Conservation (phyloP, 2,329 filamentous ascomycete genomes). For the Ceratocystis huliohia region DNA sequence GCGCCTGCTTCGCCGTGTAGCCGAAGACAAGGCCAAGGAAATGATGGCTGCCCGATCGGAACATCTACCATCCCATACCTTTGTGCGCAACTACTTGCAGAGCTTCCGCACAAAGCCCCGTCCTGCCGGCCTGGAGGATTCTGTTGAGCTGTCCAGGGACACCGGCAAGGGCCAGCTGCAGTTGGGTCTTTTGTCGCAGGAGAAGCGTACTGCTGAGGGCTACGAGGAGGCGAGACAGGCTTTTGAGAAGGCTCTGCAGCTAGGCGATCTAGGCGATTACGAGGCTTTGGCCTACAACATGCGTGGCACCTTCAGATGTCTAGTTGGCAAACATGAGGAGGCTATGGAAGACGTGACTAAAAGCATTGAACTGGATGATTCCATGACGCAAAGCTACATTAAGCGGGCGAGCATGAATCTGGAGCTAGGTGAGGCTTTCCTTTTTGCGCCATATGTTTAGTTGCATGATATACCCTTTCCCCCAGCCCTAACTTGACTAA, state of each 20-base stretch:
- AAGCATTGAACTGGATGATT: conserved; percentile 80
- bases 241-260: conserved; percentile 78
- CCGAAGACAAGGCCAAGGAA: conserved; percentile 81
- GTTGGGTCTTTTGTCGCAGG: conserved; percentile 67
- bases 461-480: too few species aligned
- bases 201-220: conserved; percentile 75
- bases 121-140: conserved; percentile 70
- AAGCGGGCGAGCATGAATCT: conserved; percentile 97
- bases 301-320: conserved; percentile 88
- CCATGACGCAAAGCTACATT: conserved; percentile 91
- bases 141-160: conserved; percentile 61
- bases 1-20: conserved; percentile 88
- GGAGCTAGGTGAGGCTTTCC: conserved; percentile 49
- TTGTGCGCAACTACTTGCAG: conserved; percentile 96
- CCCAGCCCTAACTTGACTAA: too few species aligned
- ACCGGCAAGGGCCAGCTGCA: conserved; percentile 78
- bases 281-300: conserved; percentile 93
- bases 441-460: conserved; percentile 7
- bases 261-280: conserved; percentile 64
- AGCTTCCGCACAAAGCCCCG: conserved; percentile 81
- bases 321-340: conserved; percentile 73
- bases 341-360: conserved; percentile 79
- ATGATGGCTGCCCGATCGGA: conserved; percentile 76
- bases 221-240: conserved; percentile 79
- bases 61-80: conserved; percentile 87